These are phyloP conservation scores for Apiotrichum veenhuisii DNA, from an alignment of 1,284 basidiomycete species.

Conservation along the genomic window DNA sequence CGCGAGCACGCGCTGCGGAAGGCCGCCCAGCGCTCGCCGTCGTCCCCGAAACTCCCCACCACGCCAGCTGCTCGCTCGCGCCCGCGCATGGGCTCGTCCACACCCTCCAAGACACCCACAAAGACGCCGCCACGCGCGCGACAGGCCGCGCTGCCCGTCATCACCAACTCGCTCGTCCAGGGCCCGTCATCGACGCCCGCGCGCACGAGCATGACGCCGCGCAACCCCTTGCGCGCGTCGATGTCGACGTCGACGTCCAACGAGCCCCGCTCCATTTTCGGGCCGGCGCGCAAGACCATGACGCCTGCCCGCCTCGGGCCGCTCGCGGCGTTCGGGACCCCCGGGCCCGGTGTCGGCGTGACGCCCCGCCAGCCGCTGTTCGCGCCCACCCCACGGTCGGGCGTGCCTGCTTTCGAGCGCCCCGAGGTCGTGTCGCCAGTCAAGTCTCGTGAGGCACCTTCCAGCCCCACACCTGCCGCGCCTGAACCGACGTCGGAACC, in stretches of 20 bases:
- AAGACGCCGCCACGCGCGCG: slow-evolving; percentile 15
- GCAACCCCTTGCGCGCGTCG: background rate
- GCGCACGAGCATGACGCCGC: slow-evolving; percentile 14
- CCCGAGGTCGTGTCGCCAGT: no score
- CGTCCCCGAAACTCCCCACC: background rate
- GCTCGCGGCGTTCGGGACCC: background rate
- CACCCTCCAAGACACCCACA: slow-evolving; percentile 17
- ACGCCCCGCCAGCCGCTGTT: background rate
- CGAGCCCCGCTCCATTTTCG: background rate
- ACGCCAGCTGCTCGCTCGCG: background rate
- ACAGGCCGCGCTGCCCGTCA: slow-evolving; percentile 17
- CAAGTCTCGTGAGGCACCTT: no score
- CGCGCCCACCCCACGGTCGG: background rate
- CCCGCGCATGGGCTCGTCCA: background rate
- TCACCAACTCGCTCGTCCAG: slow-evolving; percentile 34
- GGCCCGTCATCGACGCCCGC: slow-evolving; percentile 20
- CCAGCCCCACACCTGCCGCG: background rate
- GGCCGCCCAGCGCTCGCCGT: background rate
- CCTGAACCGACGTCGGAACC: background rate
- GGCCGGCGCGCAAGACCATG: slow-evolving; percentile 5
- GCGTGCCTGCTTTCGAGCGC: background rate
- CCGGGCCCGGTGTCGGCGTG: background rate
- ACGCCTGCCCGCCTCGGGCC: slow-evolving; percentile 2
- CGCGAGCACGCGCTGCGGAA: background rate
- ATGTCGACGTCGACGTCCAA: slow-evolving; percentile 17